Evolutionary conservation across 305 asterid genomes (phyloP), one percentile per base, ranked within the genome.

Genomic region (Fraxinus floribunda): DNA sequence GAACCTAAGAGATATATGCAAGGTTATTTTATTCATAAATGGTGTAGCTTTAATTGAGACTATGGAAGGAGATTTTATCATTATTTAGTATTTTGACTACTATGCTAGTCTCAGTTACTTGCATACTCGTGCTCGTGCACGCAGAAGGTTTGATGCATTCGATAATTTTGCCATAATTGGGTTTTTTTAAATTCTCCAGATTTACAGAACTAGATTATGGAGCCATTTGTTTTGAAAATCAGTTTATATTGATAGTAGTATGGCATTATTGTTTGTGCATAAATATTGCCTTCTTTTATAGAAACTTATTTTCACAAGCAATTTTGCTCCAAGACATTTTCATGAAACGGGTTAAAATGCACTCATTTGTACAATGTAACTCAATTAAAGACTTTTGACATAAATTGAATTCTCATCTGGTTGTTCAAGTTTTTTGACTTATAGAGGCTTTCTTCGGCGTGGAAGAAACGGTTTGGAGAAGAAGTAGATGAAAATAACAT

Each of bases 401-500:
- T 80, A 20, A 72, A 41, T 68, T 83, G 79, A 66, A 77, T 77
- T 80, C 90, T 86, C 84, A 81, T 82, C 77, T 79, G 24, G 71
- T 60, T 78, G 49, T 79, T 76, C 70, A 44, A 77, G 41, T 78
- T 86, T 68, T 76, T 88, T 83, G 10, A 79, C 78, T 66, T 36
- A 82, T 87, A 94, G 97, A 94, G 84, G 86, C 90, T 93, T 79
- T 79, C 84, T 78, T 87, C 91, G 78, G 84, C 90, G 38, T 94
- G 97, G 98, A 87, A 85, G 81, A 93, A 87, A 79, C 87, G 90
- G 75, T 91, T 91, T 84, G 90, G 92, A 4, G 93, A 88, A 86
- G 95, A 92, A 82, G 92, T 91, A 75, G 93, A 92, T 30, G 97
- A 90, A 80, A 92, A 90, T 81, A 80, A 79, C 88, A 80, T 94